Base-by-base conservation (phyloP, 352 stramenopile species). In the Pythium scleroteichum region DNA sequence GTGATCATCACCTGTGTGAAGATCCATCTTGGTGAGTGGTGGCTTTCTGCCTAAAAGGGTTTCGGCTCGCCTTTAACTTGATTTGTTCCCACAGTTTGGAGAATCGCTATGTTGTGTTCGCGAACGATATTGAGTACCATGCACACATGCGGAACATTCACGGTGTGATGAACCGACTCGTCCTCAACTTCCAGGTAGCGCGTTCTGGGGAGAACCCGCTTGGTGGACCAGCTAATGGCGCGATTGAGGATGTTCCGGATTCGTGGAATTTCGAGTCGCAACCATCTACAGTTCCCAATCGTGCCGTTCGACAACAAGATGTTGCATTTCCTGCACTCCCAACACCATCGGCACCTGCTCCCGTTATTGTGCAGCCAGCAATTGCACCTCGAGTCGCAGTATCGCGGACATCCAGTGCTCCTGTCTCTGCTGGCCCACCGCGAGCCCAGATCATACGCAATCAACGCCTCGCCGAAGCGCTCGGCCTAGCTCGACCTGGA, bases 81-180 rank as follows among this genome's bases (percentile, higher is more conserved):
- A 45, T 14, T 35, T 26, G 8, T 26, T 52, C 9, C 39, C 65
- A 29, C 44, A 91, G 83, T 66, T 71, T 96, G 24, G 78, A 76
- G 13, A 92, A 95, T 66, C 81, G 84, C 13, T 97, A 93, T 53
- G 79, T 95, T 4, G 88, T 96, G 29, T 97, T 97, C 53, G 53
- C 69, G 3, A 92, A 94, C 46, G 77, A 94, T 32, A 81, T 97
- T 32, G 88, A 97, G 55, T 92, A 94, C 56, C 79, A 94, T 49
- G 76, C 79, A 19, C 88, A 96, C 66, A 92, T 95, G 82, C 77
- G 83, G 49, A 78, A 76, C 22, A 73, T 84, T 27, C 88, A 96
- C 49, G 84, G 84, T 23, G 70, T 86, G 26, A 69, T 82, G 53
- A 90, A 91, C 35, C 82, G 80, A 3, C 68, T 92, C 29, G 74